Conservation (phyloP, 1,284 basidiomycete species). For the Flammula alnicola region DNA sequence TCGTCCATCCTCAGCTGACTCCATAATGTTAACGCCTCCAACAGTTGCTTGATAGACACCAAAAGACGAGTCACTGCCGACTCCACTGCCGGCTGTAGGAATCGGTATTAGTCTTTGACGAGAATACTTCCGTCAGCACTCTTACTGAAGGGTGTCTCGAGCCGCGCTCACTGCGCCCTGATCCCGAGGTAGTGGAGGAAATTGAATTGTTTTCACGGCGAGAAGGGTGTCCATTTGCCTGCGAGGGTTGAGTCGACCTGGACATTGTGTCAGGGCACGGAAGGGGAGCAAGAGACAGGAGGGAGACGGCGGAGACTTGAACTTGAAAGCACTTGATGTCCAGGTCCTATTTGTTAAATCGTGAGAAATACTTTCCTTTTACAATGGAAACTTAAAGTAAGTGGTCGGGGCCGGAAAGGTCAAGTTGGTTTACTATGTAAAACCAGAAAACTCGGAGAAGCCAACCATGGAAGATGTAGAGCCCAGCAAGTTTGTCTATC, state of each 20-base stretch:
- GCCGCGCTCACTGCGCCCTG: constrained; percentile 29
- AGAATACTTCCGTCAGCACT: constrained; percentile 8
- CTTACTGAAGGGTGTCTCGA: constrained; percentile 37
- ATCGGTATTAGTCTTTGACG: constrained; percentile 9
- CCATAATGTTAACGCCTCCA: constrained; percentile 93
- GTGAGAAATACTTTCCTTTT: too few species aligned
- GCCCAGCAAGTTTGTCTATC: too few species aligned
- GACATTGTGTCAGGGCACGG: too few species aligned
- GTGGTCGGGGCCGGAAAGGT: too few species aligned
- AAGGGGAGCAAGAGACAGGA: too few species aligned
- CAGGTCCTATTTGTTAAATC: too few species aligned
- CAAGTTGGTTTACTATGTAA: too few species aligned
- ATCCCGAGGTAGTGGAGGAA: constrained; percentile 27
- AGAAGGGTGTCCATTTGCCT: constrained; percentile 16
- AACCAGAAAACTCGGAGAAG: too few species aligned
- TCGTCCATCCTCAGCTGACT: constrained; percentile 80
- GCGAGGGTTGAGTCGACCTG: constrained; percentile 11
- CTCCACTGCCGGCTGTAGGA: constrained; percentile 72
- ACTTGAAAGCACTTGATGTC: not conserved
- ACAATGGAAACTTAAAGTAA: too few species aligned
- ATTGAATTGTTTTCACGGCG: constrained; percentile 21
- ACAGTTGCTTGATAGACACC: constrained; percentile 93
- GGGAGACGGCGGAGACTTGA: not conserved
- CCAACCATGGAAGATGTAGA: too few species aligned
- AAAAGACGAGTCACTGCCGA: constrained; percentile 92